phyloP scores from a whole-genome alignment of 352 stramenopile genomes.

The Globisporangium echinulatum region DNA sequence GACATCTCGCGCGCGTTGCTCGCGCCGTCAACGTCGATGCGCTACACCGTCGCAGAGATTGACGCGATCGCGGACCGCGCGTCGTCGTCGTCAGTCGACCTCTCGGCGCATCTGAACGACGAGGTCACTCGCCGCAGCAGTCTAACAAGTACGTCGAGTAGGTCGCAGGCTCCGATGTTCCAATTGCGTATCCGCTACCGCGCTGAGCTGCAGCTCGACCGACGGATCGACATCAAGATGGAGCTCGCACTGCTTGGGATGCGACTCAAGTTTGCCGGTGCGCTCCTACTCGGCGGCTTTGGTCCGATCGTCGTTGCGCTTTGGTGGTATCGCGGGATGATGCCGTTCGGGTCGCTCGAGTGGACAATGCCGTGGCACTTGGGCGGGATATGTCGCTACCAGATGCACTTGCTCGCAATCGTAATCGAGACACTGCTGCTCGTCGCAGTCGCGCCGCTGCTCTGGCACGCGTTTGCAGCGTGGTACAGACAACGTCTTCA shows the following conservation, averaged over 20 bases:
- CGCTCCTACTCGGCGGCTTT: conserved; percentile 4
- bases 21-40: conserved; percentile 9
- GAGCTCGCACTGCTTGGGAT: conserved; percentile 4
- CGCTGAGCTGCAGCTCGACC: conserved; percentile 23
- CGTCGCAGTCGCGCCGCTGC: conserved; percentile 11
- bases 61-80: conserved; percentile 1
- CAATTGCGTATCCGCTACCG: conserved; percentile 24
- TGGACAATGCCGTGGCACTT: not conserved
- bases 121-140: not conserved
- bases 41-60: conserved; percentile 1
- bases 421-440: conserved; percentile 7
- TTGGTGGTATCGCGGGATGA: not conserved
- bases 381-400: not conserved
- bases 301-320: conserved; percentile 3
- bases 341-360: not conserved
- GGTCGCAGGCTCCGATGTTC: conserved; percentile 13
- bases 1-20: conserved; percentile 24
- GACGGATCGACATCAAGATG: conserved; percentile 17
- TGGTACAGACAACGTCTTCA: conserved; percentile 14
- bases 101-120: not conserved
- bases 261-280: conserved; percentile 10
- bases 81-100: not conserved
- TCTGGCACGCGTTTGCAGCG: conserved; percentile 23
- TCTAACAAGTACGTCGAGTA: not conserved
- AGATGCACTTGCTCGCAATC: conserved; percentile 2